A percentile compares a stretch with the other conserved stretches of the same genome.
Conservation (phyloP, 192 early-diverging fungal species). For the Cladochytrium replicatum region DNA sequence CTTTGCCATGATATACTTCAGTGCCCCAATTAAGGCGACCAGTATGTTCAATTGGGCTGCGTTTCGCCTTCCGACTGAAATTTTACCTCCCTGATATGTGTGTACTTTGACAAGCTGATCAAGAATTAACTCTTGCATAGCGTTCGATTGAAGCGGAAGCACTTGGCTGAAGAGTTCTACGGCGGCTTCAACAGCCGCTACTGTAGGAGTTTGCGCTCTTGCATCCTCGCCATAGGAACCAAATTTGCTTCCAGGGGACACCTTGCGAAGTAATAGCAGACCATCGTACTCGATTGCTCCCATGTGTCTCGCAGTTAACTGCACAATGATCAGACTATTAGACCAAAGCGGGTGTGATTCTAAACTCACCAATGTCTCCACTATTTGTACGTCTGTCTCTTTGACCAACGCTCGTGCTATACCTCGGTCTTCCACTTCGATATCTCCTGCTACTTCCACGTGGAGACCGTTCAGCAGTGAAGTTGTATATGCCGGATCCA, state of each 20-base stretch:
- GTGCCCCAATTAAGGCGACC: constrained; percentile 55
- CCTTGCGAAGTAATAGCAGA: too few species aligned
- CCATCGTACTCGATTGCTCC: too few species aligned
- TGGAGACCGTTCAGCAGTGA: constrained; percentile 20
- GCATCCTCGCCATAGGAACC: too few species aligned
- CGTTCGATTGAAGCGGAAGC: constrained; percentile 56
- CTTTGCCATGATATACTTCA: constrained; percentile 54
- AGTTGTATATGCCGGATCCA: constrained; percentile 13
- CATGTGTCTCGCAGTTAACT: too few species aligned
- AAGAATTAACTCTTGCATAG: constrained; percentile 64
- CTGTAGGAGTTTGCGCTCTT: too few species aligned
- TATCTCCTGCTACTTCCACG: constrained; percentile 14
- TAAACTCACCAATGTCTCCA: constrained; percentile 38
- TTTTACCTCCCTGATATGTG: constrained; percentile 42
- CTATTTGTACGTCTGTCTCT: constrained; percentile 26
- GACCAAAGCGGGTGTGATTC: too few species aligned
- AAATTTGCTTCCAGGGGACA: too few species aligned
- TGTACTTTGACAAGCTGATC: constrained; percentile 62
- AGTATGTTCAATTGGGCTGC: constrained; percentile 75
- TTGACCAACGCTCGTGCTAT: constrained; percentile 14
- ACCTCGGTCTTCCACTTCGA: constrained; percentile 22
- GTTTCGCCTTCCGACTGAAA: constrained; percentile 58
- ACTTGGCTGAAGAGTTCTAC: constrained; percentile 69
- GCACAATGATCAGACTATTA: too few species aligned
- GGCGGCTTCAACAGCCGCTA: constrained; percentile 64